Evolutionary conservation across 1,284 basidiomycete species (phyloP).

Genomic region (Irpex lacteus): DNA sequence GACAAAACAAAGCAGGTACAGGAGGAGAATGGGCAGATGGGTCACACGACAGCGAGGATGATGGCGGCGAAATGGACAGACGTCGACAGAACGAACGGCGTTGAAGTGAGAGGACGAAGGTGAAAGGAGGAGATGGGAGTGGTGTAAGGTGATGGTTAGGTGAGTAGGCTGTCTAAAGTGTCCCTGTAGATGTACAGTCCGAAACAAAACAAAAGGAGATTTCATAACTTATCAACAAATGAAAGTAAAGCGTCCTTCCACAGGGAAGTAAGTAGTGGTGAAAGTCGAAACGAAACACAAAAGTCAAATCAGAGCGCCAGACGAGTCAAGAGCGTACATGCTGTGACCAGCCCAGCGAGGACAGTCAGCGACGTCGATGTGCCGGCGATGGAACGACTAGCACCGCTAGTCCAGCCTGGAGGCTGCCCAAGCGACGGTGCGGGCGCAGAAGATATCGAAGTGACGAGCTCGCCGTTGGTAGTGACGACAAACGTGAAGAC

Average conservation of each 20-base stretch:
- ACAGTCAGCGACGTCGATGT: neutral
- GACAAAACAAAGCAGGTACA: too few species aligned
- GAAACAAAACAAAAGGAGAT: neutral
- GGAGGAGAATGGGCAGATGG: too few species aligned
- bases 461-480: slow-evolving; percentile 28
- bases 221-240: neutral
- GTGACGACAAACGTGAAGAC: slow-evolving; percentile 35
- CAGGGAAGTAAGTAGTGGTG: neutral
- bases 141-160: neutral
- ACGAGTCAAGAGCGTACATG: neutral
- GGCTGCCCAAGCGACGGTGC: slow-evolving; percentile 33
- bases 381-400: neutral
- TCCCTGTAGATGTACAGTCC: neutral
- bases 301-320: neutral
- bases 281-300: neutral
- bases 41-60: too few species aligned
- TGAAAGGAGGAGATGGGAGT: neutral
- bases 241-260: neutral
- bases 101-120: neutral
- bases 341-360: neutral
- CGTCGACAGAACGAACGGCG: too few species aligned
- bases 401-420: slow-evolving; percentile 25
- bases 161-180: neutral
- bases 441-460: slow-evolving; percentile 28
- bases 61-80: too few species aligned